Base-by-base conservation (phyloP, 164 flowering plant genomes). In the Tetracentron sinense region DNA sequence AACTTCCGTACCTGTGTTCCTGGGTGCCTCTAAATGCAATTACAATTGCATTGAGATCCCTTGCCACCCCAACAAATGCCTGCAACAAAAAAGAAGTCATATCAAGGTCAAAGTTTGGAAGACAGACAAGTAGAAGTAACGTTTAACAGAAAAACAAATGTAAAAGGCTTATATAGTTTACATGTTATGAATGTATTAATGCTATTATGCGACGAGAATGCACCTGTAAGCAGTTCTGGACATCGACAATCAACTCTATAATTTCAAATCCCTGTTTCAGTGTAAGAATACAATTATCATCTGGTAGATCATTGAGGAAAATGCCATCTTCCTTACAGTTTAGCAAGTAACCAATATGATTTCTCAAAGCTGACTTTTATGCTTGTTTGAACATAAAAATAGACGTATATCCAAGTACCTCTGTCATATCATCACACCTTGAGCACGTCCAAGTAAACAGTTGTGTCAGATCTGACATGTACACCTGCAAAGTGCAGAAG, bases 11-110 rank as follows among this genome's bases (percentile, higher is more conserved):
- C 99, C 97, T 95, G 79, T 77, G 75, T 66, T 89, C 99, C 38
- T 95, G 94, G 66, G 97, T 95, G 59, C 99, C 99, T 67, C 99
- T 79, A 68, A 95, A 92, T 28, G 99, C 97, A 79, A 95, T 85
- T 25, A 95, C 77, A 61, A 85, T 71, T 31, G 99, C 86, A 75
- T 90, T 83, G 46, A 85, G 87, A 81, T 90, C 85, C 61, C 74
- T 56, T 33, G 96, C 89, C 38, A 92, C 86, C 49, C 99, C 99
- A 69, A 95, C 97, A 88, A 75, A 95, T 69, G 86, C 92, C 97
- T 95, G 80, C 44, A 79, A n/a, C n/a, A 20, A 12, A 21, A 25
- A 47, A 31, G 38, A 23, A 28, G 26, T 48, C 12, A 50, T 12
- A 26, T 21, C 16, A 35, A 61, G 46, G 23, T 66, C 35, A 35